Evolutionary conservation across 1,284 basidiomycete genomes (phyloP).

Genomic region (Pulchroboletus neoregius): DNA sequence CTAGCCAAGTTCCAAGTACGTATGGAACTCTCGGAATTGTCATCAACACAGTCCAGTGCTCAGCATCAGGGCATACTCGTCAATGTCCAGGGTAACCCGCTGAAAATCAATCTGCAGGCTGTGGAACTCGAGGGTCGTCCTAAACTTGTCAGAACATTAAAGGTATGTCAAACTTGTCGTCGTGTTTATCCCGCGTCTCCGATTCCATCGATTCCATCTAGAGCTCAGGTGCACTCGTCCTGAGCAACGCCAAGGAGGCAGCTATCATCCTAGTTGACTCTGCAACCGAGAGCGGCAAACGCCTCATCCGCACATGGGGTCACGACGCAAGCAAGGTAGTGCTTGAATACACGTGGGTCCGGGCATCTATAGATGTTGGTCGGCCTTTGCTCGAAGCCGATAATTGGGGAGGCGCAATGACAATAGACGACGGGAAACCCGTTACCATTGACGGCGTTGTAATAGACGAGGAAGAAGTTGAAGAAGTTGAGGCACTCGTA

Average conservation of each 20-base stretch:
- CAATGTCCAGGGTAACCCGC: constrained; percentile 20
- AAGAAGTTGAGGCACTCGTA: constrained; percentile 37
- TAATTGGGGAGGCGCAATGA: constrained; percentile 51
- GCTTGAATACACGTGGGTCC: constrained; percentile 46
- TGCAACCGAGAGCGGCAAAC: constrained; percentile 45
- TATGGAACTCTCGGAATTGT: constrained; percentile 25
- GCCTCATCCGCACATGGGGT: constrained; percentile 55
- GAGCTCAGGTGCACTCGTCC: constrained; percentile 51
- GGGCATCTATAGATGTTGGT: constrained; percentile 39
- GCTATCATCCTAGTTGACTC: constrained; percentile 55
- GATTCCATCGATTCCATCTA: constrained; percentile 25
- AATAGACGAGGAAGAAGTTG: constrained; percentile 33
- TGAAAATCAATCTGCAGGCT: constrained; percentile 50
- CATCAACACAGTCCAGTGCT: constrained; percentile 14
- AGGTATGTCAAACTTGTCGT: constrained; percentile 35
- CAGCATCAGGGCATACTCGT: constrained; percentile 27
- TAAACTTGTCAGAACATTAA: constrained; percentile 48
- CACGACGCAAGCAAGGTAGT: constrained; percentile 45
- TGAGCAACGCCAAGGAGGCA: constrained; percentile 45
- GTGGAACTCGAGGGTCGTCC: constrained; percentile 47
- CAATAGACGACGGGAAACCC: constrained; percentile 43
- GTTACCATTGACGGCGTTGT: constrained; percentile 35
- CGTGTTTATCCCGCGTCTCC: neutral
- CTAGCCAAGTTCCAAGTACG: constrained; percentile 4
- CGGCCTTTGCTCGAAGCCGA: constrained; percentile 45